Percentiles rank a stretch among this genome's conserved stretches.
These are phyloP conservation scores for Teratosphaeria pseudoeucalypti DNA, from an alignment of 2,329 filamentous ascomycete genomes.

Conservation along the genomic window DNA sequence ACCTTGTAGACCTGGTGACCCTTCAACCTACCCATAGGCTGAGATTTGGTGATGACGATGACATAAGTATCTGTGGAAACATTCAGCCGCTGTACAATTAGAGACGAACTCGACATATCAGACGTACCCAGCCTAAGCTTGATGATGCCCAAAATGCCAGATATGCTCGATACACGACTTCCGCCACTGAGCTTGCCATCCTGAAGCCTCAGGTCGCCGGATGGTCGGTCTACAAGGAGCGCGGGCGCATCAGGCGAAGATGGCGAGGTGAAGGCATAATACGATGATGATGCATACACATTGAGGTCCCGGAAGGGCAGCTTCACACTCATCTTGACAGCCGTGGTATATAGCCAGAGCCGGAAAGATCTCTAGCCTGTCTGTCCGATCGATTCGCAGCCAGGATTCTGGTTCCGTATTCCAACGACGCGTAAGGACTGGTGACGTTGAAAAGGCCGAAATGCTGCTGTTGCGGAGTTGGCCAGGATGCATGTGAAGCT, in stretches of 20 bases:
- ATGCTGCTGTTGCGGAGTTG: background rate
- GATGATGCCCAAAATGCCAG: slow-evolving; percentile 88
- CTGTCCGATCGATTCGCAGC: background rate
- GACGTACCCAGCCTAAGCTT: slow-evolving; percentile 75
- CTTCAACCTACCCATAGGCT: slow-evolving; percentile 80
- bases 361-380: background rate
- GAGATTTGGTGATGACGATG: slow-evolving; percentile 88
- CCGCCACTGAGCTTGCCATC: slow-evolving; percentile 66
- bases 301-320: slow-evolving; percentile 93
- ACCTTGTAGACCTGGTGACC: slow-evolving; percentile 96
- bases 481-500: background rate
- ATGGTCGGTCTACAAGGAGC: slow-evolving; percentile 81
- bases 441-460: background rate
- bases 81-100: background rate
- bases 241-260: slow-evolving; percentile 83
- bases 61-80: slow-evolving; percentile 78
- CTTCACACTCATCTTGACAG: slow-evolving; percentile 37
- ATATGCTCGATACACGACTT: slow-evolving; percentile 85
- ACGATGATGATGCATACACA: slow-evolving; percentile 78
- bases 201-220: slow-evolving; percentile 76
- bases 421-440: background rate
- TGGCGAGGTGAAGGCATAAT: slow-evolving; percentile 94
- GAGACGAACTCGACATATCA: background rate
- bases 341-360: background rate
- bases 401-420: background rate